phyloP scores from a whole-genome alignment of 176 grass and related monocot genomes.

The Bromus sterilis region DNA sequence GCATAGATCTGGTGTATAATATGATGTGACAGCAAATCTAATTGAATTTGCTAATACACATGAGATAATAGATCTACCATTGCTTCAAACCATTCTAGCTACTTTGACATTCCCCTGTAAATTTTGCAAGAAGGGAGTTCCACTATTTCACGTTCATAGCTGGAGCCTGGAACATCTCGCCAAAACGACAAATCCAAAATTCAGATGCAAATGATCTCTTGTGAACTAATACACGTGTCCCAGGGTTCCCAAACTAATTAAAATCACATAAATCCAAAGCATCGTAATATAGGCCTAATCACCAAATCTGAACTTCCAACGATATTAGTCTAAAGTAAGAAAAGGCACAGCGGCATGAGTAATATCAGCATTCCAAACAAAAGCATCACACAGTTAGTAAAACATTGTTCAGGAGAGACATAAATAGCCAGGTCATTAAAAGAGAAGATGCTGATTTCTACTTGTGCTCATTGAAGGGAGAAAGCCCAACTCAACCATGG shows the following conservation, averaged over 20 bases:
- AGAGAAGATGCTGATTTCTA: background rate
- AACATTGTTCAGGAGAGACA: background rate
- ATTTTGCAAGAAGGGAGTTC: background rate
- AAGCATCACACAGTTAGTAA: background rate
- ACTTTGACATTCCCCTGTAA: slow-evolving; percentile 13
- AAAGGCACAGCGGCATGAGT: background rate
- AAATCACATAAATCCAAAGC: background rate
- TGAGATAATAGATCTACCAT: slow-evolving; percentile 18
- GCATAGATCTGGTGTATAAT: slow-evolving; percentile 21
- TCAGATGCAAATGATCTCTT: slow-evolving; percentile 10
- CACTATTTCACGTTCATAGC: background rate
- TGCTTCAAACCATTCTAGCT: background rate
- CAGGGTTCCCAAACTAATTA: background rate
- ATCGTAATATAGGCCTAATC: background rate
- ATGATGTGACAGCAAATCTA: slow-evolving; percentile 32
- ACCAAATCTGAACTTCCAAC: background rate
- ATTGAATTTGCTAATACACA: slow-evolving; percentile 7
- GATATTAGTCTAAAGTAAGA: background rate
- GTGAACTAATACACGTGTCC: background rate
- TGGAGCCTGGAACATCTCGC: background rate
- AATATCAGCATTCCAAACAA: background rate
- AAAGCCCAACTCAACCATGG: background rate
- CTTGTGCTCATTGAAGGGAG: background rate
- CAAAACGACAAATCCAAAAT: background rate
- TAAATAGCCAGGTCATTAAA: slow-evolving; percentile 7